phyloP scores from a whole-genome alignment of 345 rosid genomes.

The Euphorbia peplus region DNA sequence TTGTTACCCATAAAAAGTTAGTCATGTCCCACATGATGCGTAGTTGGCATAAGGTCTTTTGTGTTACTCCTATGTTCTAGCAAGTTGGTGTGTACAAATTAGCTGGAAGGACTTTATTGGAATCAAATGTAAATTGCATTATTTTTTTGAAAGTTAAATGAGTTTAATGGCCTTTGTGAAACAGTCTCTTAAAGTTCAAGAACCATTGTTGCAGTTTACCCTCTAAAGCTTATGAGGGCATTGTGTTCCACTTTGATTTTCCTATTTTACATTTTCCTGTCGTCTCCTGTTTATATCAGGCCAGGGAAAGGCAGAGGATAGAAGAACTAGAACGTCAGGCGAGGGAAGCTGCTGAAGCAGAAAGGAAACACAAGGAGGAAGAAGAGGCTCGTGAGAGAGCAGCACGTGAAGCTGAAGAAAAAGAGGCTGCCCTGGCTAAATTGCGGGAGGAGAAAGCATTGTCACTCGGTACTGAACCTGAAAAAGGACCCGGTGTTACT shows the following conservation, averaged over 20 bases:
- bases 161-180: too few relatives aligned
- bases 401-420: conserved; percentile 83
- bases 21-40: too few relatives aligned
- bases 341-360: conserved; percentile 95
- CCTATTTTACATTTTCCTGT: background rate
- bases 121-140: too few relatives aligned
- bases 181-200: too few relatives aligned
- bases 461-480: conserved; percentile 87
- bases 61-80: too few relatives aligned
- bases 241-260: background rate
- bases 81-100: too few relatives aligned
- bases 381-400: conserved; percentile 86
- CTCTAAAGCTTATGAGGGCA: background rate
- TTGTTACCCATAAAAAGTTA: too few relatives aligned
- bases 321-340: conserved; percentile 82
- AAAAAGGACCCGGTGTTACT: conserved; percentile 83
- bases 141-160: too few relatives aligned
- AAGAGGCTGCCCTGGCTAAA: conserved; percentile 71
- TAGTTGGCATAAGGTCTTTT: too few relatives aligned
- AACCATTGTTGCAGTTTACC: too few relatives aligned
- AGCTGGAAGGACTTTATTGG: too few relatives aligned
- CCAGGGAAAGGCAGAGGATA: conserved; percentile 77
- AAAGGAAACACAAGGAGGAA: conserved; percentile 79
- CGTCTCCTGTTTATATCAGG: conserved; percentile 33
- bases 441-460: conserved; percentile 80